Evolutionary conservation across 1,139 yeast species (phyloP), one percentile per base, ranked within the genome.

Genomic region (Oligophagozyma castellii): DNA sequence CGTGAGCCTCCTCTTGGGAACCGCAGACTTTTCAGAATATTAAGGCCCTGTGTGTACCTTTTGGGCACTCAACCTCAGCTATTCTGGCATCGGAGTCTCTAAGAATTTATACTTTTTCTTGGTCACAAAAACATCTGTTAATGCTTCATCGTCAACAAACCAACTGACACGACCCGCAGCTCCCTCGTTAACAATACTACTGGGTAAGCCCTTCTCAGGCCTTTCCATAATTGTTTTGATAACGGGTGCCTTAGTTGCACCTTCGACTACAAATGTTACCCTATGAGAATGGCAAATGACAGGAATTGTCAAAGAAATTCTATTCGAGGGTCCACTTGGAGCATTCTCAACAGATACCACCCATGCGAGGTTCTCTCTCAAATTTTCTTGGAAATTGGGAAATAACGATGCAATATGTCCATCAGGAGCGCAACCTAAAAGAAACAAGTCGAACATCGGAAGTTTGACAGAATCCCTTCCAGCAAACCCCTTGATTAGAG

Each of bases 391-490:
- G 38, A 56, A 59, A 49, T 79, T 78, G 12, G 98, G 98, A 63
- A 89, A 89, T 35, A 89, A 67, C 15, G 95, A 83, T 31, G 96
- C 95, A 46, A 86, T 81, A 53, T 89, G 98, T 16, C 98, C 98
- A 54, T 89, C 98, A 3, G 98, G 98, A 0, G 98, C 98, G 63
- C 96, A 86, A 13, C 98, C 98, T 37, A 89, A 65, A 39, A 89
- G 61, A 39, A 89, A 67, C 36, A 89, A 60, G 55, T 89, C 98
- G 59, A 89, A 89, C 72, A 81, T 74, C 34, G 98, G 98, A 38
- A 86, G 65, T 56, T 86, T 84, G 35, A 89, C 96, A 12, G 94
- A 77, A 54, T 86, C 96, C 52, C 89, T 86, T 35, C 79, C 81
- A n/a, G 98, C 98, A 60, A 89, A 89, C 30, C 89, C 92, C 46